These are phyloP conservation scores for Theobroma grandiflorum DNA, from an alignment of 441 rosid genomes.

Conservation along the genomic window DNA sequence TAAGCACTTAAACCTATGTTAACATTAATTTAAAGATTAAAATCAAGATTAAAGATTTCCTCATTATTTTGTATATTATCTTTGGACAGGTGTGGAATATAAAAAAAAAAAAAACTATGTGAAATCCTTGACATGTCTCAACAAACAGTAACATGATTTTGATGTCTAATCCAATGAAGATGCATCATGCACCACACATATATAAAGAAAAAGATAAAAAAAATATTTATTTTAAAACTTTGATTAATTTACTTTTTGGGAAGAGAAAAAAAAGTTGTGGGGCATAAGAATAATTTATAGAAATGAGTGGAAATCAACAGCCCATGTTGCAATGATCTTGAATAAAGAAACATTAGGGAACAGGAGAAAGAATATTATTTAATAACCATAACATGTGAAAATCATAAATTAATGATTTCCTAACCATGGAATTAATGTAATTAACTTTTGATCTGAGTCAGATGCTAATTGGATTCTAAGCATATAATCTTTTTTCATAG, in stretches of 20 bases:
- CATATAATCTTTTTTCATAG: background rate
- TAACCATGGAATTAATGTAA: no score
- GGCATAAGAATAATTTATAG: background rate
- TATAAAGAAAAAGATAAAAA: background rate
- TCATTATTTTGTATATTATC: slow-evolving; percentile 7
- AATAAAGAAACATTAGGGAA: background rate
- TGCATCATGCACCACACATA: background rate
- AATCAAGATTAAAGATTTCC: slow-evolving; percentile 36
- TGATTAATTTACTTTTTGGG: background rate
- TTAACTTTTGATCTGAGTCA: background rate
- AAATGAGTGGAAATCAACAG: no score
- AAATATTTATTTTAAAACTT: background rate
- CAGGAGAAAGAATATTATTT: background rate
- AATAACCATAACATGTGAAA: background rate
- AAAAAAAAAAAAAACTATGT: background rate
- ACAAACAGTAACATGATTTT: slow-evolving; percentile 21
- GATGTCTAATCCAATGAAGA: slow-evolving; percentile 1
- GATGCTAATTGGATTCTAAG: background rate
- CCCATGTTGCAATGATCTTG: no score
- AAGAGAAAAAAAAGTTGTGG: background rate
- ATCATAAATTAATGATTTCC: background rate
- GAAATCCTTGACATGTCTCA: slow-evolving; percentile 14
- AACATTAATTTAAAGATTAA: background rate
- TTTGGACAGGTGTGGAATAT: slow-evolving; percentile 20
- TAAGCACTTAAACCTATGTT: background rate